These are phyloP conservation scores for Tricholoma matsutake DNA, from an alignment of 768 basidiomycete genomes.

Conservation along the genomic window DNA sequence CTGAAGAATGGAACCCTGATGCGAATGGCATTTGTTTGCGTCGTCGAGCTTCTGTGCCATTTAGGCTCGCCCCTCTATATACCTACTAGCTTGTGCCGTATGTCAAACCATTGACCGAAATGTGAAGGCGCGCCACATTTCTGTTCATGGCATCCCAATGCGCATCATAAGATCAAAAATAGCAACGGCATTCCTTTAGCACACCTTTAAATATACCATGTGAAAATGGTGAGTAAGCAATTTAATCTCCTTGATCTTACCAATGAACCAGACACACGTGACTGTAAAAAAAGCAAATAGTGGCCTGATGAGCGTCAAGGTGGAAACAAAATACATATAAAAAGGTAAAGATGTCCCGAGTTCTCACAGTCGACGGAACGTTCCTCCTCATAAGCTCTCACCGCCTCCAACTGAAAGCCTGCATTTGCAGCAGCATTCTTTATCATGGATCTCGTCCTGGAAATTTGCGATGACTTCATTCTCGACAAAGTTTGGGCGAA, in stretches of 20 bases:
- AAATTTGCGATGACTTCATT: slow-evolving; percentile 62
- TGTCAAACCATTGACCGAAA: no score
- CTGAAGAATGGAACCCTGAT: no score
- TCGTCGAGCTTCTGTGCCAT: no score
- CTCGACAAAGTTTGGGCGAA: slow-evolving; percentile 81
- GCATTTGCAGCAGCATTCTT: not conserved
- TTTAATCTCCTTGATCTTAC: not conserved
- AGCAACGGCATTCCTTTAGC: no score
- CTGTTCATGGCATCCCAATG: no score
- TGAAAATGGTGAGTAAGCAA: not conserved
- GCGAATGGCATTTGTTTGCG: no score
- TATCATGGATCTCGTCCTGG: slow-evolving; percentile 83
- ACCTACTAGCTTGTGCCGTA: no score
- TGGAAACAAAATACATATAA: slow-evolving; percentile 22
- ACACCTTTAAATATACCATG: no score
- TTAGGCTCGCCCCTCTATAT: no score
- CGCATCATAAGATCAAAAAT: no score
- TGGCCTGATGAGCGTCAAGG: slow-evolving; percentile 35
- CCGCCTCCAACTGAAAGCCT: slow-evolving; percentile 12
- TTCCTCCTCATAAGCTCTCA: not conserved
- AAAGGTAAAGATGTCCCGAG: slow-evolving; percentile 5
- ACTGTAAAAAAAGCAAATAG: slow-evolving; percentile 27
- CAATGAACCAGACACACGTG: slow-evolving; percentile 21
- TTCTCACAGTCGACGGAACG: not conserved
- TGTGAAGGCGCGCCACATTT: no score